These are phyloP conservation scores for Fomitopsis pulvina DNA, from an alignment of 768 basidiomycete genomes.

Conservation along the genomic window DNA sequence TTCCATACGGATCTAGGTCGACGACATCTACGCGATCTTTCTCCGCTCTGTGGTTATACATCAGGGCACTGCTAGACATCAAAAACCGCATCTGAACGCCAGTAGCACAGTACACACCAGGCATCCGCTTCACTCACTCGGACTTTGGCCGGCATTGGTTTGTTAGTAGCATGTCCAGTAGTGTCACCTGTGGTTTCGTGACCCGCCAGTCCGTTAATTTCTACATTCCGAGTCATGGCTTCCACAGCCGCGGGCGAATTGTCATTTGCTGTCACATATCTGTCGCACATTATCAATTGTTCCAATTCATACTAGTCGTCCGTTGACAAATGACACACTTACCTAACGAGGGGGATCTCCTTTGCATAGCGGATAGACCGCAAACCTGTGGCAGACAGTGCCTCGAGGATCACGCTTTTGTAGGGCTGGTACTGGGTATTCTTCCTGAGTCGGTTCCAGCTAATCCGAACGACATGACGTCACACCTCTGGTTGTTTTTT, in stretches of 20 bases:
- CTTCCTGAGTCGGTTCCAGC: too few relatives aligned
- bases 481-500: constrained; percentile 13
- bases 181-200: constrained; percentile 6
- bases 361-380: constrained; percentile 96
- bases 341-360: constrained; percentile 91
- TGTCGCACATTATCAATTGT: constrained; percentile 23
- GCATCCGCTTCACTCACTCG: constrained; percentile 91
- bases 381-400: constrained; percentile 92
- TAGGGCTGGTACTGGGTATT: constrained; percentile 55
- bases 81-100: neutral
- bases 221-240: constrained; percentile 83
- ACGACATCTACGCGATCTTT: constrained; percentile 80
- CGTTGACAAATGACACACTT: constrained; percentile 18
- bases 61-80: constrained; percentile 54
- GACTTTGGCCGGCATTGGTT: constrained; percentile 43
- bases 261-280: constrained; percentile 94
- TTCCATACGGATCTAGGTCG: constrained; percentile 98
- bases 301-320: neutral
- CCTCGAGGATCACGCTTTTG: constrained; percentile 81
- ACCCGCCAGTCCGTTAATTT: constrained; percentile 65
- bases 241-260: constrained; percentile 74
- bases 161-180: constrained; percentile 4
- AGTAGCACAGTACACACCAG: constrained; percentile 43
- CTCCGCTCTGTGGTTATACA: constrained; percentile 83
- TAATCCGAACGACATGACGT: too few relatives aligned